Conservation (phyloP, 2,329 filamentous ascomycete species). For the Monosporascus sp. region DNA sequence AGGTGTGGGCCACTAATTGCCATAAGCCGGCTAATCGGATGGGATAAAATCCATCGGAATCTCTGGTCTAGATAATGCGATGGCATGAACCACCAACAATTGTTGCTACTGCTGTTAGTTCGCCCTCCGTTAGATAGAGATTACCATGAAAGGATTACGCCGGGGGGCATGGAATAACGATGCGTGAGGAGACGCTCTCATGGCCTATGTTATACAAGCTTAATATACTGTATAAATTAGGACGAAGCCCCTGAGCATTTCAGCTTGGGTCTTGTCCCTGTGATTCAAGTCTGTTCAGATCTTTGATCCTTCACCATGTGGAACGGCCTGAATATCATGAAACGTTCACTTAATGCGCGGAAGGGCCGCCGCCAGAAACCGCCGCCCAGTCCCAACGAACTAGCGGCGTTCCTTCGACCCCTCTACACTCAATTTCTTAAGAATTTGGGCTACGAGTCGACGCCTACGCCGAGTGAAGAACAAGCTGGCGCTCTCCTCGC, state of each 20-base stretch:
- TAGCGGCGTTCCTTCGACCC: not conserved
- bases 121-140: too few relatives aligned
- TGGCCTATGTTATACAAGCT: not conserved
- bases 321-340: not conserved
- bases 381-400: not conserved
- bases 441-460: not conserved
- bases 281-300: not conserved
- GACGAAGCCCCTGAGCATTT: not conserved
- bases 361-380: not conserved
- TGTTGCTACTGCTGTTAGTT: too few relatives aligned
- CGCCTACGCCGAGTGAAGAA: constrained; percentile 26
- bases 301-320: not conserved
- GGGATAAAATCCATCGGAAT: too few relatives aligned
- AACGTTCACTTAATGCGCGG: not conserved
- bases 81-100: too few relatives aligned
- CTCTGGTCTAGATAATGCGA: too few relatives aligned
- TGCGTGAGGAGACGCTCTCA: not conserved
- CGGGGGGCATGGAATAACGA: not conserved
- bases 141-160: too few relatives aligned
- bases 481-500: constrained; percentile 24
- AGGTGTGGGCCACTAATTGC: too few relatives aligned
- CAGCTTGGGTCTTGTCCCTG: not conserved
- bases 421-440: not conserved
- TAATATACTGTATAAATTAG: not conserved
- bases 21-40: too few relatives aligned